These are phyloP conservation scores for Calycina herbarum DNA, from an alignment of 2,329 filamentous ascomycete species.

Conservation along the genomic window DNA sequence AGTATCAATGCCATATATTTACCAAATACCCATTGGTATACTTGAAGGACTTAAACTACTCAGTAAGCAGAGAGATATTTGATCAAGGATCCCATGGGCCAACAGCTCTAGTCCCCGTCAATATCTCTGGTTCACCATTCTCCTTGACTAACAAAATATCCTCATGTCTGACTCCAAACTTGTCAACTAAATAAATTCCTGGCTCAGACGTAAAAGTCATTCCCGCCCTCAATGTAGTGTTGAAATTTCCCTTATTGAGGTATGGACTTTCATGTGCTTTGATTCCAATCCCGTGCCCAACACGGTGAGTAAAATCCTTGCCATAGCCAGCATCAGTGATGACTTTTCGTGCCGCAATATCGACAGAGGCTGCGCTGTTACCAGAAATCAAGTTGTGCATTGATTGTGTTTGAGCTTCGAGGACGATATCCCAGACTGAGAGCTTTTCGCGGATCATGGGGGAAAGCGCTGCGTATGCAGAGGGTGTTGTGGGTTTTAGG, in stretches of 20 bases:
- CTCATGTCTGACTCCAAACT: slow-evolving; percentile 63
- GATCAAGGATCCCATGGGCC: slow-evolving; percentile 53
- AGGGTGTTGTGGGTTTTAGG: slow-evolving; percentile 27
- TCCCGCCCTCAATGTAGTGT: slow-evolving; percentile 48
- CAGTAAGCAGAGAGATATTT: background rate
- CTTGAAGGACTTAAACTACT: too few relatives aligned
- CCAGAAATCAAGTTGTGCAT: slow-evolving; percentile 51
- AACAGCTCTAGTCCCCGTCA: slow-evolving; percentile 53
- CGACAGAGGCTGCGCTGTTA: slow-evolving; percentile 57
- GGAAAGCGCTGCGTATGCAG: slow-evolving; percentile 20
- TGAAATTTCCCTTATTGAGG: slow-evolving; percentile 60
- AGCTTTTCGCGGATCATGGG: slow-evolving; percentile 48
- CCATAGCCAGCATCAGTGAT: slow-evolving; percentile 61
- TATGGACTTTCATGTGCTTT: slow-evolving; percentile 67
- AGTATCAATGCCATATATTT: too few relatives aligned
- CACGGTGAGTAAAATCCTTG: slow-evolving; percentile 58
- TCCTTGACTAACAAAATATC: slow-evolving; percentile 59
- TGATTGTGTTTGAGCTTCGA: slow-evolving; percentile 61
- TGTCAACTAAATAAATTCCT: slow-evolving; percentile 59
- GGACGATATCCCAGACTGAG: slow-evolving; percentile 58
- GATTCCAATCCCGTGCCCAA: slow-evolving; percentile 66
- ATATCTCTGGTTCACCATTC: slow-evolving; percentile 52
- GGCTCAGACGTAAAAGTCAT: slow-evolving; percentile 67
- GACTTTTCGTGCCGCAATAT: slow-evolving; percentile 58
- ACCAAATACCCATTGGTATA: too few relatives aligned